Base-by-base conservation (phyloP, 2,329 filamentous ascomycete genomes). In the Aureobasidium sp. region DNA sequence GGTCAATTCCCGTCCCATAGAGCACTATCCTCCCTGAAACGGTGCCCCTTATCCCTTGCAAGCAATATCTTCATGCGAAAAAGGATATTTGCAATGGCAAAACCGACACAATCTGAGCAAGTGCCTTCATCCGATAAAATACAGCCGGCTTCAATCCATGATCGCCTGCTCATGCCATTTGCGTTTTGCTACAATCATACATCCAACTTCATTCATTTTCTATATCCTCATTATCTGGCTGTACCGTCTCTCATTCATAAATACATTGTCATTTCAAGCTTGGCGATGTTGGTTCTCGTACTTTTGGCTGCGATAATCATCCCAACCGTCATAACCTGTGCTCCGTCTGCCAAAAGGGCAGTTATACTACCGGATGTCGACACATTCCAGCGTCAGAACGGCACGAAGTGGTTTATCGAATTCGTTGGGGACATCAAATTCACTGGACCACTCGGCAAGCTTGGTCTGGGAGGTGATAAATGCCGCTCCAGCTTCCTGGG, bases 401-500 rank as follows among this genome's bases (percentile, higher is more conserved):
- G 61, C 2, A 59, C 52, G n/a, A 46, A 47, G 20, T 63, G 53
- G 62, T 27, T 27, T 5, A 42, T 61, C 12, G 15, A 61, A 23
- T 63, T 61, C 27, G 48, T 61, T 27, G 62, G 47, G 17, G 27
- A 63, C 20, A 41, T 53, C 26, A 29, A 48, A 36, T 63, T 61
- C 26, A 63, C 46, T 32, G 56, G 39, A 13, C 10, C 42, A 5
- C 44, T 63, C 1, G 51, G 46, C 2, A 13, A 36, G 8, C 46
- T 52, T 9, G 23, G n/a, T 26, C 53, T 63, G 10, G 52, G 53
- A 13, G 61, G 61, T 26, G 61, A 63, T 46, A 63, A 60, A 47
- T 63, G 61, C 29, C 61, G 61, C 5, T 58, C 51, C 32, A 56
- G 61, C 42, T 47, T 51, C 32, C 44, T 63, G 2, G 61, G 53